Percentiles rank a stretch among this genome's conserved stretches.
Evolutionary conservation across 768 basidiomycete species (phyloP).

Genomic region (Tephrocybe rancida): DNA sequence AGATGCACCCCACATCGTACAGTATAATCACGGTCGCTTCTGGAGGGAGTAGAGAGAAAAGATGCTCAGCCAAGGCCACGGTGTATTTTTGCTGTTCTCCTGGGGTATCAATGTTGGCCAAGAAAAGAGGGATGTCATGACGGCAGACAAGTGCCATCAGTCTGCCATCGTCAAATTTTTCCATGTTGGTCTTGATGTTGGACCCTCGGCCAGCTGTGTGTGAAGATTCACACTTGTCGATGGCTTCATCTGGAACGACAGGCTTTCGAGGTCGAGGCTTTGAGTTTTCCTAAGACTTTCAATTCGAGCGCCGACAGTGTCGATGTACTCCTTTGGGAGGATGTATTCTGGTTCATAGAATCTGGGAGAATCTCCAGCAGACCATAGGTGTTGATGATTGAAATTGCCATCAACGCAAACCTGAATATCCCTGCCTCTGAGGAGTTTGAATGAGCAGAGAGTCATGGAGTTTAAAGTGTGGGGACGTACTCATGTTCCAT

Average conservation of each 20-base stretch:
- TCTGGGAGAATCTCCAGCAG: too few species aligned
- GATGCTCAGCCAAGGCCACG: constrained; percentile 31
- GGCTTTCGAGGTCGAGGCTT: constrained; percentile 4
- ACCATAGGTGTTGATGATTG: too few species aligned
- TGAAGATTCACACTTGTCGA: constrained; percentile 35
- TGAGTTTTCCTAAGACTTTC: constrained; percentile 14
- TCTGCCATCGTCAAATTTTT: constrained; percentile 32
- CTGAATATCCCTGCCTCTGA: constrained; percentile 29
- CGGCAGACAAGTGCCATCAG: constrained; percentile 39
- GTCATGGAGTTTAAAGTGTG: too few species aligned
- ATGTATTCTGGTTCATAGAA: constrained; percentile 28
- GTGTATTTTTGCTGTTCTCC: constrained; percentile 41
- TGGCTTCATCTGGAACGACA: constrained; percentile 26
- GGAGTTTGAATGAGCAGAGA: too few species aligned
- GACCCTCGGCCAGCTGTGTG: constrained; percentile 30
- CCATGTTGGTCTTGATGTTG: constrained; percentile 17
- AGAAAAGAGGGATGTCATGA: constrained; percentile 35
- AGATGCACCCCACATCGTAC: constrained; percentile 37
- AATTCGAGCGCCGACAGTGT: constrained; percentile 25
- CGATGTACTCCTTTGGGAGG: constrained; percentile 33
- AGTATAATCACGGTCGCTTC: constrained; percentile 25
- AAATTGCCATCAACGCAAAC: too few species aligned
- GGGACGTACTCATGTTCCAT: constrained; percentile 1
- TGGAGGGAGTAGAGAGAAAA: constrained; percentile 29
- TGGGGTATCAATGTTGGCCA: constrained; percentile 40